These are phyloP conservation scores for Cynara cardunculus DNA, from an alignment of 129 eudicot species.

Conservation along the genomic window DNA sequence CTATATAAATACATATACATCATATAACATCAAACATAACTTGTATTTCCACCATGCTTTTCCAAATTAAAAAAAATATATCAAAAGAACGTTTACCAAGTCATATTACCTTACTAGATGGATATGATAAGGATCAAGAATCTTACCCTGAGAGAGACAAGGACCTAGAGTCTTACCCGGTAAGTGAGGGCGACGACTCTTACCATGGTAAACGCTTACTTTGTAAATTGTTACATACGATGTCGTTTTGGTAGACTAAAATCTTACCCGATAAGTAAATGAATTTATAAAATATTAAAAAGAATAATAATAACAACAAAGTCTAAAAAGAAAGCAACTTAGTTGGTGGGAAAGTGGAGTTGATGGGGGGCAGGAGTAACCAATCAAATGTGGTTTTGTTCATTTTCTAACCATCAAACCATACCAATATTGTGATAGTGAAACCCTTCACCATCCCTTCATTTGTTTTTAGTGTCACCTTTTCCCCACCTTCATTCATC, in stretches of 20 bases:
- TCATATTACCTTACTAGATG: no score
- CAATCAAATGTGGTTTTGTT: slow-evolving; percentile 13
- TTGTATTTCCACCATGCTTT: not conserved
- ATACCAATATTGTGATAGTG: slow-evolving; percentile 25
- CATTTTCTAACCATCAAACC: slow-evolving; percentile 20
- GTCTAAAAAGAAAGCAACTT: slow-evolving; percentile 28
- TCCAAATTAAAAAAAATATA: not conserved
- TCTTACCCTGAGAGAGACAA: no score
- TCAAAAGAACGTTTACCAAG: no score
- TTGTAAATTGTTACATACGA: no score
- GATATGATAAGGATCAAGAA: no score
- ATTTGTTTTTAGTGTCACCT: slow-evolving; percentile 14
- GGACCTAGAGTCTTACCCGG: no score
- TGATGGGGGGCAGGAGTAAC: slow-evolving; percentile 17
- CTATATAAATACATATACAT: not conserved
- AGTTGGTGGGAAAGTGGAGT: slow-evolving; percentile 18
- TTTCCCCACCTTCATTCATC: slow-evolving; percentile 1
- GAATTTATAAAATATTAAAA: no score
- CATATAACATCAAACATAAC: slow-evolving; percentile 10
- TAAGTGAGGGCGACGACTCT: no score
- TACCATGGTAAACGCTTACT: no score
- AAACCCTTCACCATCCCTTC: slow-evolving; percentile 15
- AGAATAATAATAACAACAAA: not conserved
- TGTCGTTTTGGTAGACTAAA: no score
- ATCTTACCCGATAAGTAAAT: no score